phyloP scores from a whole-genome alignment of 331 rosid genomes.

The Prunus yedoensis region DNA sequence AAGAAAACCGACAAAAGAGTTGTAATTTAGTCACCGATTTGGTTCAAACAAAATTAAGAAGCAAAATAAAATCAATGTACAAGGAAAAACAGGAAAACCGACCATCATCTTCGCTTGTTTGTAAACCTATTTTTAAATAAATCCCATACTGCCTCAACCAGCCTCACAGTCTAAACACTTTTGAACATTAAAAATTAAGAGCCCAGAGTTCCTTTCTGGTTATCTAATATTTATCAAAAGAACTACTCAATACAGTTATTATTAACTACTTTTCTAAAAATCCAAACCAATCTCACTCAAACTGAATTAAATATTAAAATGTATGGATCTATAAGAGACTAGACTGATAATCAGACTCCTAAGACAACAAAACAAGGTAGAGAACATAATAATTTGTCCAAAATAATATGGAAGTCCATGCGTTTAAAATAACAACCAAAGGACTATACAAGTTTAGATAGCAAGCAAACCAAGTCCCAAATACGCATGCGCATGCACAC shows the following conservation, averaged over 20 bases:
- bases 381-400: background rate
- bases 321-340: background rate
- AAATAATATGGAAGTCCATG: background rate
- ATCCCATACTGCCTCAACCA: background rate
- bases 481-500: background rate
- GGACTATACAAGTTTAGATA: background rate
- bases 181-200: background rate
- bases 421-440: background rate
- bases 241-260: background rate
- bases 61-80: conserved; percentile 22
- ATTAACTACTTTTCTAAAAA: background rate
- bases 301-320: background rate
- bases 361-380: no score
- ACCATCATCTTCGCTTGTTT: background rate
- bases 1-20: conserved; percentile 20
- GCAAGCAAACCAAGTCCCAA: background rate
- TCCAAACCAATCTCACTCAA: background rate
- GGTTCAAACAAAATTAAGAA: background rate
- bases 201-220: background rate
- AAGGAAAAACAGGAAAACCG: background rate
- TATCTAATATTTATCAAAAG: background rate
- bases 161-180: background rate
- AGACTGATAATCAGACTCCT: background rate
- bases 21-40: conserved; percentile 10
- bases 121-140: background rate